A percentile compares a stretch with the other conserved stretches of the same genome.
phyloP scores from a whole-genome alignment of 495 filamentous ascomycete species.

The Penicillium parvum region DNA sequence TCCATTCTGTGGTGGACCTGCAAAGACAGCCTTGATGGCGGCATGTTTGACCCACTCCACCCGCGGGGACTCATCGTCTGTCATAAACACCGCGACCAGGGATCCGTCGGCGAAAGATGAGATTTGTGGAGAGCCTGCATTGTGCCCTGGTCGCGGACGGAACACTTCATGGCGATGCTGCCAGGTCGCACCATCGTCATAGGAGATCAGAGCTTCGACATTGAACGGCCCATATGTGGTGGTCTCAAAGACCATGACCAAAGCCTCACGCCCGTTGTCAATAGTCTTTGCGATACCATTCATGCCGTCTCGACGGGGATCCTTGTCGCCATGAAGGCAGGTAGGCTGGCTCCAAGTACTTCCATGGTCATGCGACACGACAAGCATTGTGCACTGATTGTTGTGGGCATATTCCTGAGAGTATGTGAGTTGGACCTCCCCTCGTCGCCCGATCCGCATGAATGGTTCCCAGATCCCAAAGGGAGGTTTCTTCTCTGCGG shows the following conservation, averaged over 20 bases:
- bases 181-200: conserved; percentile 55
- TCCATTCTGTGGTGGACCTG: conserved; percentile 31
- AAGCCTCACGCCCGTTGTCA: conserved; percentile 40
- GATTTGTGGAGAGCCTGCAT: conserved; percentile 59
- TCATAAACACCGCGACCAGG: conserved; percentile 57
- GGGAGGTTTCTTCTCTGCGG: conserved; percentile 37
- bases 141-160: conserved; percentile 36
- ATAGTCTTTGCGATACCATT: conserved; percentile 46
- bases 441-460: conserved; percentile 45
- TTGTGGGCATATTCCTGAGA: conserved; percentile 49
- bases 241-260: conserved; percentile 59
- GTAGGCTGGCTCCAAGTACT: conserved; percentile 43
- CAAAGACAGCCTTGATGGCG: conserved; percentile 39
- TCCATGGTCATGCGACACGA: conserved; percentile 52
- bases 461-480: conserved; percentile 61
- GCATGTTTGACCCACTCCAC: conserved; percentile 40
- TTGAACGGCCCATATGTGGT: conserved; percentile 46
- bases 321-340: conserved; percentile 43
- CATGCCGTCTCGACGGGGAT: conserved; percentile 56
- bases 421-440: conserved; percentile 55
- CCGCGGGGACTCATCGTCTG: conserved; percentile 48
- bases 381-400: conserved; percentile 59
- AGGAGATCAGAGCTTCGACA: conserved; percentile 52
- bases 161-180: conserved; percentile 49
- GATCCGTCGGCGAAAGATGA: conserved; percentile 52